These are phyloP conservation scores for Carex pumila DNA, from an alignment of 176 grass and related monocot genomes.

Conservation along the genomic window DNA sequence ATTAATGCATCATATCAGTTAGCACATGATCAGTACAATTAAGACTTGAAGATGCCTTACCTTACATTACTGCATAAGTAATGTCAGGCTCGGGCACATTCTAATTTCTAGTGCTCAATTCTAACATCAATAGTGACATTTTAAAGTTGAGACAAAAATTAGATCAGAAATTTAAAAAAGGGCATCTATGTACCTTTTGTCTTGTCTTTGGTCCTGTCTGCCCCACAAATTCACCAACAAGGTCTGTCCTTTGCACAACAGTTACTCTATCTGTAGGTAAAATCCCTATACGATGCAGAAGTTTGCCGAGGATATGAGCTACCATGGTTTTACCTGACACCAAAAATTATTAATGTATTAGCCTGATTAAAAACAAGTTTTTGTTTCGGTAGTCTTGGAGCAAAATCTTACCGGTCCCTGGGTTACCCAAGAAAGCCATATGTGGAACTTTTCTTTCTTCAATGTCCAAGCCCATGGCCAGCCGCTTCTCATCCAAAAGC, in stretches of 20 bases:
- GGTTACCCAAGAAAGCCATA: constrained; percentile 98
- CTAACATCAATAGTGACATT: not conserved
- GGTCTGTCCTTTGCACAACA: constrained; percentile 97
- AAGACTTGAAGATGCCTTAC: not conserved
- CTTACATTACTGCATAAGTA: not conserved
- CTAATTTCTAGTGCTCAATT: not conserved
- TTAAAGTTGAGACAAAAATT: constrained; percentile 2
- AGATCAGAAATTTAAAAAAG: not conserved
- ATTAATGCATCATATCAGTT: not conserved
- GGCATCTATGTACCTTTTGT: constrained; percentile 48
- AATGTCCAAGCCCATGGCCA: constrained; percentile 79
- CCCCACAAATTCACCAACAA: constrained; percentile 95
- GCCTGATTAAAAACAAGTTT: not conserved
- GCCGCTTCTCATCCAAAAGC: constrained; percentile 95
- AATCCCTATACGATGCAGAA: constrained; percentile 79
- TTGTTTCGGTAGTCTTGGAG: too few relatives aligned
- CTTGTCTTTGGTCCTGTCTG: constrained; percentile 97
- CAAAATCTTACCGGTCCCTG: constrained; percentile 66
- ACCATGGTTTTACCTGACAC: constrained; percentile 89
- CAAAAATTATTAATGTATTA: constrained; percentile 25
- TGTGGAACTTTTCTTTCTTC: constrained; percentile 68
- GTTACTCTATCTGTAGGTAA: constrained; percentile 82
- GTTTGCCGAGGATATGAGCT: constrained; percentile 87
- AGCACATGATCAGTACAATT: not conserved
- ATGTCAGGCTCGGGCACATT: not conserved